Evolutionary conservation across 495 filamentous ascomycete species (phyloP).

Genomic region (Paragyromitra xinjiangensis): DNA sequence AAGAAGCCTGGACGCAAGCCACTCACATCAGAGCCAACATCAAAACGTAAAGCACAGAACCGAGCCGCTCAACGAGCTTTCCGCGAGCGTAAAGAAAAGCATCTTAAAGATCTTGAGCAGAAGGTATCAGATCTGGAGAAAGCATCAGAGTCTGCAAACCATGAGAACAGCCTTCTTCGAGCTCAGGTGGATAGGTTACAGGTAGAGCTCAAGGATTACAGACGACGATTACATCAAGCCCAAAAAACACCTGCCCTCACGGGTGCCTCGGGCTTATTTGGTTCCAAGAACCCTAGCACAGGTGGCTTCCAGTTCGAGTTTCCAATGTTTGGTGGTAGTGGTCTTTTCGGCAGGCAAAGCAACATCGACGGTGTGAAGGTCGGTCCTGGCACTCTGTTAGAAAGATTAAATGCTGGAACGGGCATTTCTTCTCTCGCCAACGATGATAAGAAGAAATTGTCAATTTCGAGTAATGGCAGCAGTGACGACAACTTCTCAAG

Average conservation of each 20-base stretch:
- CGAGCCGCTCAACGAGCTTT: conserved; percentile 96
- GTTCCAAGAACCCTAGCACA: conserved; percentile 64
- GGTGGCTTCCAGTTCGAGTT: conserved; percentile 94
- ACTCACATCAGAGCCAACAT: conserved; percentile 91
- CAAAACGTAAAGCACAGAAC: conserved; percentile 98
- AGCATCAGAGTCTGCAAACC: conserved; percentile 78
- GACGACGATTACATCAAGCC: conserved; percentile 52
- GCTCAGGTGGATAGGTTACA: conserved; percentile 87
- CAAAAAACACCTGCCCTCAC: conserved; percentile 39
- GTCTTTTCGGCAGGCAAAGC: conserved; percentile 49
- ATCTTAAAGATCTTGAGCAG: conserved; percentile 92
- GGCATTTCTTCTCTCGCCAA: conserved; percentile 19
- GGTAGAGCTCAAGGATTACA: conserved; percentile 84
- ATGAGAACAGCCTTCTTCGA: conserved; percentile 85
- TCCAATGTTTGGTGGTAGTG: conserved; percentile 79
- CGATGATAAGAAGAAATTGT: conserved; percentile 53
- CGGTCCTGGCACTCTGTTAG: conserved; percentile 42
- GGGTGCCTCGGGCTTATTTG: conserved; percentile 52
- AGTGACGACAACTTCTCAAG: conserved; percentile 49
- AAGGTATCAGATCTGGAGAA: conserved; percentile 95
- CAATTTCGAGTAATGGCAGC: conserved; percentile 23
- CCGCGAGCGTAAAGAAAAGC: conserved; percentile 96
- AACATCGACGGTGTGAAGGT: conserved; percentile 32
- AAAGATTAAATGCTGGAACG: conserved; percentile 46
- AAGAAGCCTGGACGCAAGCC: conserved; percentile 98